Evolutionary conservation across 768 basidiomycete genomes (phyloP), one percentile per base, ranked within the genome.

Genomic region (Hemileccinum impolitum): DNA sequence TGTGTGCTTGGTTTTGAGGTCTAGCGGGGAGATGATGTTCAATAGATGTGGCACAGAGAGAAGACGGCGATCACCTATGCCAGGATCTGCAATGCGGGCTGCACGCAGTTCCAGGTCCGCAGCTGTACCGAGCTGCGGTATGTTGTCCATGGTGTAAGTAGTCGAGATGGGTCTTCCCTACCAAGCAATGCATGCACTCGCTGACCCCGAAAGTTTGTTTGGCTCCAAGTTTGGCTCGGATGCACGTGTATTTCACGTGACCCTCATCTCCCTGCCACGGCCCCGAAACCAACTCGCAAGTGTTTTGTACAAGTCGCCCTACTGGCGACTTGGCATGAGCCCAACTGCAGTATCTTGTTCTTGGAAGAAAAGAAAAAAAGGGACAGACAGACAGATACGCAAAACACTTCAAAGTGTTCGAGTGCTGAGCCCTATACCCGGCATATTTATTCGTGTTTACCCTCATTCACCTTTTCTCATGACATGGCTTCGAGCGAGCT

Each of bases 401-500:
- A n/a, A n/a, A n/a, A n/a, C n/a, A n/a, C n/a, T n/a, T n/a, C n/a
- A n/a, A n/a, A n/a, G n/a, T n/a, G n/a, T n/a, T n/a, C n/a, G n/a
- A n/a, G n/a, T n/a, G n/a, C n/a, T n/a, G n/a, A n/a, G n/a, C n/a
- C n/a, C n/a, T n/a, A n/a, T n/a, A n/a, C n/a, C n/a, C n/a, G n/a
- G n/a, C n/a, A 12, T 57, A 48, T 62, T 58, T 59, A 50, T 52
- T 15, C 9, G 50, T 55, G 37, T 60, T 62, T 62, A 23, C 23
- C 12, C 7, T 26, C 43, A 18, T 23, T 18, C 38, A 28, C 36
- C 18, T 13, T 26, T 17, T n/a, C 25, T 34, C 21, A 19, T 9
- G 5, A 32, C 17, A 90, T 90, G 88, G 85, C 85, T 6, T 85
- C 84, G 28, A 77, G 77, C 58, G 90, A 87, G 55, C 77, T 93